Evolutionary conservation across 2,329 filamentous ascomycete species (phyloP).

Genomic region (Peltaster fructicola): DNA sequence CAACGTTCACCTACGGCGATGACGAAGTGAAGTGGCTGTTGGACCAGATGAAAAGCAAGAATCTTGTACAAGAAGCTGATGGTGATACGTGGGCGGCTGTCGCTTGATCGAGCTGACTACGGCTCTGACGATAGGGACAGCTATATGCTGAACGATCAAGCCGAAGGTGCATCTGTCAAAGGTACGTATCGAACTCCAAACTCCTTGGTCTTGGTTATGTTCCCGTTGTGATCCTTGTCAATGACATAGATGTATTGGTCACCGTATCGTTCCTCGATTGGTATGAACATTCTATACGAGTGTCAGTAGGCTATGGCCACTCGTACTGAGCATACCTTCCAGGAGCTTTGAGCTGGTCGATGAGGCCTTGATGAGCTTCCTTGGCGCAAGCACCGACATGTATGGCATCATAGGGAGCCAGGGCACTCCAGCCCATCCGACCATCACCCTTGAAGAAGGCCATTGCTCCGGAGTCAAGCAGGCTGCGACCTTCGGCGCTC

Average conservation of each 20-base stretch:
- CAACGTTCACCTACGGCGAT: conserved; percentile 75
- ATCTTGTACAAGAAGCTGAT: conserved; percentile 32
- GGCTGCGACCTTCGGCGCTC: conserved; percentile 26
- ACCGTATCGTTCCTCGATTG: conserved; percentile 37
- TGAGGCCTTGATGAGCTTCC: conserved; percentile 50
- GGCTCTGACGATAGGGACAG: too few relatives aligned
- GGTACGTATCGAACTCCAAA: conserved; percentile 65
- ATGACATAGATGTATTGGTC: conserved; percentile 56
- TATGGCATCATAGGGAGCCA: conserved; percentile 66
- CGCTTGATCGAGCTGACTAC: conserved; percentile 3
- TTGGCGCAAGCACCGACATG: conserved; percentile 81
- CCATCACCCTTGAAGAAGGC: conserved; percentile 58
- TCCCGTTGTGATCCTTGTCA: conserved; percentile 51
- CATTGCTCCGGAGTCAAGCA: conserved; percentile 48
- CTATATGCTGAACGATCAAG: too few relatives aligned
- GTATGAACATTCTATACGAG: conserved; percentile 51
- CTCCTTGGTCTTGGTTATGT: conserved; percentile 40
- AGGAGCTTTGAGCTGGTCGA: conserved; percentile 61
- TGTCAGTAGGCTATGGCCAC: background rate
- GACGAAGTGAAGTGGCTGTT: conserved; percentile 76
- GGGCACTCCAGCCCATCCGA: conserved; percentile 27
- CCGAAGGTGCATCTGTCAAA: conserved; percentile 56
- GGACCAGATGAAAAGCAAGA: conserved; percentile 57
- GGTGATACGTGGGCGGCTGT: conserved; percentile 17
- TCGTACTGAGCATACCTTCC: conserved; percentile 36